Percentiles rank a stretch among this genome's conserved stretches.
These are phyloP conservation scores for Cutaneotrichosporon sp. DNA, from an alignment of 1,284 basidiomycete species.

Conservation along the genomic window DNA sequence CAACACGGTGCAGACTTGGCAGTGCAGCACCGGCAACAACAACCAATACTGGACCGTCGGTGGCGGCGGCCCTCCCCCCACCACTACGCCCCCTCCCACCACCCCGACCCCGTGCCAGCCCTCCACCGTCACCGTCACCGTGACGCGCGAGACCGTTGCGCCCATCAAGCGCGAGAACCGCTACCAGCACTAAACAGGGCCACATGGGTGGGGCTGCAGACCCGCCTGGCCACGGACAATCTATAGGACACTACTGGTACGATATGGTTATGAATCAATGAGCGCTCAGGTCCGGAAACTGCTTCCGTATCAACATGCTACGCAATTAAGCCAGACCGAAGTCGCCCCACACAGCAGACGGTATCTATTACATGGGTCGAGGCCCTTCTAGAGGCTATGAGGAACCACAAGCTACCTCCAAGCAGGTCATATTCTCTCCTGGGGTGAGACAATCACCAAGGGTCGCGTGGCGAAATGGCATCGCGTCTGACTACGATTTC, in stretches of 20 bases:
- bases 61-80: background rate
- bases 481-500: constrained; percentile 18
- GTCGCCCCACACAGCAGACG: too few relatives aligned
- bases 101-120: background rate
- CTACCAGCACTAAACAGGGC: constrained; percentile 3
- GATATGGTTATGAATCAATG: too few relatives aligned
- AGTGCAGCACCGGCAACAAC: constrained; percentile 21
- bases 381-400: too few relatives aligned
- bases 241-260: background rate
- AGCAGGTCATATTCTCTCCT: too few relatives aligned
- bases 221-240: background rate
- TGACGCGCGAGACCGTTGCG: background rate
- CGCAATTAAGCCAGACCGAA: too few relatives aligned
- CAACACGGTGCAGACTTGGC: constrained; percentile 34
- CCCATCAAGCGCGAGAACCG: background rate
- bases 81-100: background rate
- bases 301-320: too few relatives aligned
- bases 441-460: background rate
- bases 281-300: too few relatives aligned
- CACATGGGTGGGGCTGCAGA: background rate
- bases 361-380: too few relatives aligned
- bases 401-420: too few relatives aligned
- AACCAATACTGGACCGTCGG: constrained; percentile 23
- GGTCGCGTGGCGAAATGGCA: constrained; percentile 21
- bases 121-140: background rate